Evolutionary conservation across 805 yeast species (phyloP), one percentile per base, ranked within the genome.

Genomic region (Candida sakaeoensis): DNA sequence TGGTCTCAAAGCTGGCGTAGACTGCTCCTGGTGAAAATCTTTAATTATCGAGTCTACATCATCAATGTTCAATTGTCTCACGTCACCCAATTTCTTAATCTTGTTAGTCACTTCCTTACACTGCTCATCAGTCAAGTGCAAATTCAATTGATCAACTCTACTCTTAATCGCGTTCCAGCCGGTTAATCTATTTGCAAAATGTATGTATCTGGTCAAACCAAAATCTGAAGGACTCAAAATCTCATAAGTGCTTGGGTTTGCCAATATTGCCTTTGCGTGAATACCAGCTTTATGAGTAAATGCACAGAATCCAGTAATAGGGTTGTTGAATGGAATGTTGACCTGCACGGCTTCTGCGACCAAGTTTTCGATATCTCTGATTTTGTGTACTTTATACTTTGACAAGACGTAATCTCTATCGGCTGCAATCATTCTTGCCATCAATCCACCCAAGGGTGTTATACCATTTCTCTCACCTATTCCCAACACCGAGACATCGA

Each of bases 111-210:
- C 95, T 62, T 87, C 96, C 77, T 93, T 93, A 68, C 86, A 74
- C 75, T 91, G 97, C 52, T 82, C 91, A 60, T 91, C 99, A 36
- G 93, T 80, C 60, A 91, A 75, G 54, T 82, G 72, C 67, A 91
- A 75, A 68, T 93, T 90, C 69, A 91, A 79, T 70, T 91, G 99
- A 63, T 91, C 99, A 46, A 93, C 99, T 69, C 99, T 85, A 31
- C 95, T 80, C 74, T 91, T 91, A 77, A 91, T 91, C 41, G 98
- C 98, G 67, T 91, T 93, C 99, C 99, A 91, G 47, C 99, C 99
- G 10, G 99, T 91, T 58, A 91, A 76, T 61, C 98, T 82, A 77
- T 91, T 91, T 54, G 98, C 98, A 63, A 91, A 93, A 67, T 93
- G 99, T 60, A 91, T 91, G 65, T 91, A 91, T 62, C 99, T 81